Evolutionary conservation across 2,329 filamentous ascomycete genomes (phyloP).

Genomic region (Bipolaris cookei): DNA sequence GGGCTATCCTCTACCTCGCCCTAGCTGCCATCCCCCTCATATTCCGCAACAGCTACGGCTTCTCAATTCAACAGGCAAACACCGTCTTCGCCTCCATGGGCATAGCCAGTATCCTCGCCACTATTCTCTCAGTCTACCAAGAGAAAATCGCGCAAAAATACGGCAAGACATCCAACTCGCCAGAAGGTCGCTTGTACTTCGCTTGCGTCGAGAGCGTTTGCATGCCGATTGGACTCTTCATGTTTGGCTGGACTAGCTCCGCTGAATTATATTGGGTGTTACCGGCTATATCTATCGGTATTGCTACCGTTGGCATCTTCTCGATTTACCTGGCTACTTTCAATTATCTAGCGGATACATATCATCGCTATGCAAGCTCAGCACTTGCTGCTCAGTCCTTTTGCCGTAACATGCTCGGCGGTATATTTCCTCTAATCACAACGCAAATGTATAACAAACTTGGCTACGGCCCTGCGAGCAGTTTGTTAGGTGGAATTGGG

Average conservation of each 20-base stretch:
- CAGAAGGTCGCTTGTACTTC: constrained; percentile 84
- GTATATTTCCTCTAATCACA: constrained; percentile 80
- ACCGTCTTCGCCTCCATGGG: constrained; percentile 77
- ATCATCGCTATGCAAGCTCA: constrained; percentile 82
- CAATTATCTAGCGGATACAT: constrained; percentile 90
- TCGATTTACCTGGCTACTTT: constrained; percentile 80
- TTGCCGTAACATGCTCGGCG: constrained; percentile 83
- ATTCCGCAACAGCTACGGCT: constrained; percentile 71
- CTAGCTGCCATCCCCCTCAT: constrained; percentile 82
- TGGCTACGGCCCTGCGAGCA: constrained; percentile 73
- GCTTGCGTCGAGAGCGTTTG: constrained; percentile 76
- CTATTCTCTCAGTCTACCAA: constrained; percentile 72
- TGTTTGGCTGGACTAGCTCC: constrained; percentile 76
- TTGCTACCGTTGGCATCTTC: constrained; percentile 85
- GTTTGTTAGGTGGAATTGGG: constrained; percentile 75
- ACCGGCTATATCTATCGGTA: constrained; percentile 71
- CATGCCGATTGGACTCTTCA: constrained; percentile 80
- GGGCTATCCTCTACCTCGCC: constrained; percentile 86
- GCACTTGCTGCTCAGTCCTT: constrained; percentile 86
- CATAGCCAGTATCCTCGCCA: constrained; percentile 69
- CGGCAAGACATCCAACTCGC: constrained; percentile 51
- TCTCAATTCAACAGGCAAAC: constrained; percentile 70
- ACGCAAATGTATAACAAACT: constrained; percentile 74
- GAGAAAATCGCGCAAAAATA: constrained; percentile 66
- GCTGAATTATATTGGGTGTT: constrained; percentile 72